Base-by-base conservation (phyloP, 106 monocot genomes). In the Ottelia alismoides region DNA sequence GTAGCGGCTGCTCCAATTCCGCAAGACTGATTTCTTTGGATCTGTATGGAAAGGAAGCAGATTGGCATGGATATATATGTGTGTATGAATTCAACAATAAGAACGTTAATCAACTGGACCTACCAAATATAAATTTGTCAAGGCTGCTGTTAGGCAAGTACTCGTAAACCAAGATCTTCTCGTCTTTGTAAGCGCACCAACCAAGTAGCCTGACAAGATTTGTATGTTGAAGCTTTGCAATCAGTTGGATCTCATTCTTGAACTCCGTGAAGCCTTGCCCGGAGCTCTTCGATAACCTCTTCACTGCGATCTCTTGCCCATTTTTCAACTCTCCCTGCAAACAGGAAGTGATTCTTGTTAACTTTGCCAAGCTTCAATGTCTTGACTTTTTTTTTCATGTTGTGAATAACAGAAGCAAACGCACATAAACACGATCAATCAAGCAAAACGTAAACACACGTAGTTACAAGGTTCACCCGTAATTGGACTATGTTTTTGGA, bases 91-190 rank as follows among this genome's bases (percentile, higher is more conserved):
- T 14, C 10, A 3, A 17, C 22, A 29, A 5, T 5, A 6, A 23
- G 27, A 2, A 27, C 20, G 29, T 3, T 10, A 20, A 2, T 12
- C 17, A 20, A 12, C 17, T 17, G n/a, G 7, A 29, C 43, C 1
- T 28, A 67, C 66, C 66, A 40, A 57, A 67, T 22, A 67, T 31
- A 18, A 67, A 32, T 6, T n/a, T 30, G 20, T 67, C 57, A 25
- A 67, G 40, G 51, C 67, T 67, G 25, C 58, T 57, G 57, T 67
- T 67, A 22, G 67, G 57, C 50, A 67, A 25, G 57, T 49, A 58
- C 50, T 67, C 67, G 28, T 67, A 67, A 12, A 67, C 58, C 12
- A 67, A 56, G 1, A 67, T 67, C 32, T 30, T 67, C 31, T 67
- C 67, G 0, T 67, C 49, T 24, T 30, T 47, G 40, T 35, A n/a